These are phyloP conservation scores for Boechera stricta DNA, from an alignment of 345 rosid species.

Conservation along the genomic window DNA sequence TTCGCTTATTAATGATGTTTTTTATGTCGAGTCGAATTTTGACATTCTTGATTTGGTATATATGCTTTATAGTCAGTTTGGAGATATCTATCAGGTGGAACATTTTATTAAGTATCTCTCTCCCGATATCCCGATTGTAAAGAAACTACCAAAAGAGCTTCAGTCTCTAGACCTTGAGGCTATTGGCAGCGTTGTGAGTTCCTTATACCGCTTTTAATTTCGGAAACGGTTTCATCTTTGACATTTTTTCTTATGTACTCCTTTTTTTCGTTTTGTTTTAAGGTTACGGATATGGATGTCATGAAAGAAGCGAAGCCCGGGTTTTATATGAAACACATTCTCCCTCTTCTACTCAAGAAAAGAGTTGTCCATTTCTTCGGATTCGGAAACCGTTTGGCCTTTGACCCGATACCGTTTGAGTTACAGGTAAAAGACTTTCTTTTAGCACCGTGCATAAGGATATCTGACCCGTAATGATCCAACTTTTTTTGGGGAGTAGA, in stretches of 20 bases:
- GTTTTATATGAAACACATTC: constrained; percentile 81
- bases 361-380: constrained; percentile 86
- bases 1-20: background rate
- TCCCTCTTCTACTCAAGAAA: constrained; percentile 76
- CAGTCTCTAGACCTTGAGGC: constrained; percentile 86
- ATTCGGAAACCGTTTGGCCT: constrained; percentile 94
- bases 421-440: constrained; percentile 68
- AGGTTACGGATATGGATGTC: constrained; percentile 81
- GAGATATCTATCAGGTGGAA: constrained; percentile 91
- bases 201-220: constrained; percentile 14
- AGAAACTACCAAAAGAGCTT: constrained; percentile 81
- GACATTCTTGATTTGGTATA: constrained; percentile 27
- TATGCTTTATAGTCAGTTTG: constrained; percentile 69
- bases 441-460: background rate
- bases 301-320: constrained; percentile 85
- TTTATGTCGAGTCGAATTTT: background rate
- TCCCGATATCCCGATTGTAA: constrained; percentile 85
- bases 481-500: constrained; percentile 62
- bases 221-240: background rate
- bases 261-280: constrained; percentile 10
- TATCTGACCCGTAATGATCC: constrained; percentile 19
- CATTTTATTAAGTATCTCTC: constrained; percentile 76
- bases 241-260: background rate
- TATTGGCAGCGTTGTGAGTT: constrained; percentile 87
- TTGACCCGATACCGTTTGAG: constrained; percentile 86